Evolutionary conservation across 2,329 filamentous ascomycete species (phyloP), one percentile per base, ranked within the genome.

Genomic region (Diaporthe ampelina): DNA sequence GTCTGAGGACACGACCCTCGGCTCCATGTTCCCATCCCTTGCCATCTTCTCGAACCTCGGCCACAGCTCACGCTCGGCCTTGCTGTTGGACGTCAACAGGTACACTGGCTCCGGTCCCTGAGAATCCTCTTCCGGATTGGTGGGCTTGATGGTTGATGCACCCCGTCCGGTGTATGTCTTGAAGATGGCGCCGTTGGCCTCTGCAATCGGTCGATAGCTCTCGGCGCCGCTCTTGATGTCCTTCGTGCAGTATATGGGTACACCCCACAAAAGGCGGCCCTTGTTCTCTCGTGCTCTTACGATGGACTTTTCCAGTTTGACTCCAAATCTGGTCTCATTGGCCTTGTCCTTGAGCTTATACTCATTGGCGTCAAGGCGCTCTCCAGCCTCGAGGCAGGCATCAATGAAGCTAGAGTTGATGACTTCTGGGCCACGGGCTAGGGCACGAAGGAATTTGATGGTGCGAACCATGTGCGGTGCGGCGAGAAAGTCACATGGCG

Each of bases 381-480:
- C 87, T 76, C 93, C 91, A 43, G 91, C 87, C 59, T 94, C 91
- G 15, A 98, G 87, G 61, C 93, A 94, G 32, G 90, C 87, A 73
- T 96, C 94, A 73, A 99, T 90, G 82, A 95, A 99, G 11, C 90
- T 88, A 0, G 93, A 93, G 59, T 91, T 92, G 71, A 98, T 89
- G 57, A 98, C 90, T 1, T 90, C 88, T 0, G 95, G 94, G 0
- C 94, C 95, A 74, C 91, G 92, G 24, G 97, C 95, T 37, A 99
- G 86, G 17, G 95, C 95, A 76, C 93, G 93, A 67, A 98, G 92
- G 81, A 99, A 99, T 81, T 99, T 99, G 81, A 94, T 92, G 0
- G 97, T 99, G 50, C 97, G 93, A 45, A 98, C 91, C 76, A 98
- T 91, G 56, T 91, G 90, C 0, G 96, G 97, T 4, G 96, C 96